Evolutionary conservation across 2,329 filamentous ascomycete species (phyloP), one percentile per base, ranked within the genome.

Genomic region (Epichloe scottii): DNA sequence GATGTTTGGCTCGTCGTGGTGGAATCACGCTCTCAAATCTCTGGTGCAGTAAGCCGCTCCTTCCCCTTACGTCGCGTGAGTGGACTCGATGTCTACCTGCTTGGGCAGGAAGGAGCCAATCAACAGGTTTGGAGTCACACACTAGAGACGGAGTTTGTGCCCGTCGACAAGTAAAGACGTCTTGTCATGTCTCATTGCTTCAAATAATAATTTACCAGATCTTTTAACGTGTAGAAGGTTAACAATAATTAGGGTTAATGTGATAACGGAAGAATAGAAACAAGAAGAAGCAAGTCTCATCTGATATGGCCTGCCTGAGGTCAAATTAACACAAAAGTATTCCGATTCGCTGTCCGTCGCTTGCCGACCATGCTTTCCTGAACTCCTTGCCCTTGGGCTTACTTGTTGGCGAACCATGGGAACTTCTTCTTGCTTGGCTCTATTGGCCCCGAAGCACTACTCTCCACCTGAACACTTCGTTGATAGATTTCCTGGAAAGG

Each of bases 381-480:
- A 63, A 64, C 62, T 63, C 61, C 63, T 57, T 47, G 48, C 53
- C 50, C 51, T 53, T 48, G 48, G 44, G 43, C 44, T 61, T 65
- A 72, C 61, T 77, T 80, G 58, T 77, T 80, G 58, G 75, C 71
- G 64, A 83, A 78, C 81, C 81, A 84, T 11, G 78, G 77, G 58
- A 84, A 84, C 62, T 82, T 83, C 69, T 82, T 83, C 69, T 77
- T 84, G 50, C 68, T 64, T 26, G 71, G 63, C 45, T 82, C 79
- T 15, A 68, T 60, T 5, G 68, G 57, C 5, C 70, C 65, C 1
- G 71, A 71, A 14, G 71, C 67, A 4, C 62, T 66, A 46, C 73
- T 78, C 63, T 84, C 81, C 17, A 84, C 69, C 52, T 77, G 70
- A 12, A 81, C 56, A 62, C 79, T 83, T 50, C 79, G 72, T 60